Base-by-base conservation (phyloP, 2,329 filamentous ascomycete genomes). In the Fusarium vanettenii region DNA sequence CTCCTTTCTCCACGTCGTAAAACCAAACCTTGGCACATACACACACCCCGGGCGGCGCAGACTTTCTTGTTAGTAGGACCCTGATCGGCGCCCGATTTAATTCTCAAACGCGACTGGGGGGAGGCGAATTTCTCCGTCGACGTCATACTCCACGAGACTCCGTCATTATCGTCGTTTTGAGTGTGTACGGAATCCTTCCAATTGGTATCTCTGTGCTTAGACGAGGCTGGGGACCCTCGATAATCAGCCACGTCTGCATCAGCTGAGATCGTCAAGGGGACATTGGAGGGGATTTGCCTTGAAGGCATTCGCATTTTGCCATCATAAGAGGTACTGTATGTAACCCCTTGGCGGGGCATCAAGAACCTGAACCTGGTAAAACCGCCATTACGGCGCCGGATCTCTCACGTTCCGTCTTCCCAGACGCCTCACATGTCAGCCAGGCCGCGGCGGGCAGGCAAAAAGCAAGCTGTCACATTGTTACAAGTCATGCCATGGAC, bases 71-170 rank as follows among this genome's bases (percentile, higher is more conserved):
- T 43, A 76, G 76, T 35, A 78, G 76, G 76, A 78, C 76, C 76
- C 76, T 78, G 76, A 78, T 55, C 50, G 25, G 25, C 25, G 18
- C 27, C 50, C 25, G 27, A 55, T 64, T 41, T 41, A 35, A 62
- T 61, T 66, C 71, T 74, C 71, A 74, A 74, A 74, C 71, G 59
- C 67, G 50, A 50, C 63, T 50, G 20, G 35, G 39, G 50, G 35
- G 55, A 74, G 63, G 33, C 71, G 45, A 43, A 69, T 74, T 74
- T 74, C 71, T 72, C 75, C 69, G 67, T 75, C 64, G 66, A 77
- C 75, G 75, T 77, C 75, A 77, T 75, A 64, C 48, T 33, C 35
- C 63, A 59, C 64, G 66, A 52, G 66, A 61, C 60, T 60, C 66
- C 55, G 66, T 74, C 72, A 77, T 74, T 35, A 56, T 74, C 59